These are phyloP conservation scores for Parafenestella ontariensis DNA, from an alignment of 2,329 filamentous ascomycete genomes.

Conservation along the genomic window DNA sequence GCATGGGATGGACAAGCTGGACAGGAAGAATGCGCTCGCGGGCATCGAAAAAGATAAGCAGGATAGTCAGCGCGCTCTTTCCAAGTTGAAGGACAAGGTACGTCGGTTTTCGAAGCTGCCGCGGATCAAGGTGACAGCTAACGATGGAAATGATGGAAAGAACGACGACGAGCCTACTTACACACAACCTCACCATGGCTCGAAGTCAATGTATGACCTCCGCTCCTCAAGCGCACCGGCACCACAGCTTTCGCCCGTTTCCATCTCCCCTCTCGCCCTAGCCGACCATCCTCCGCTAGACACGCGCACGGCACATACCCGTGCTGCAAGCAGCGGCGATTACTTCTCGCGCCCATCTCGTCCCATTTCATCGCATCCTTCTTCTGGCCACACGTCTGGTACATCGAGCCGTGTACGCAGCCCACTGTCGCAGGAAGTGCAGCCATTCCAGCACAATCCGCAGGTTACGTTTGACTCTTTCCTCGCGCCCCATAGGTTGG, in stretches of 20 bases:
- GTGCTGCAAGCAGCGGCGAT: slow-evolving; percentile 14
- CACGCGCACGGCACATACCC: neutral
- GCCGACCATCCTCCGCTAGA: neutral
- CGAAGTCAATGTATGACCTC: slow-evolving; percentile 10
- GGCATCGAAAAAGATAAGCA: slow-evolving; percentile 18
- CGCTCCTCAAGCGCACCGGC: slow-evolving; percentile 7
- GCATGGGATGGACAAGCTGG: slow-evolving; percentile 7
- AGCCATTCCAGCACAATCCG: slow-evolving; percentile 11
- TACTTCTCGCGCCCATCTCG: slow-evolving; percentile 8
- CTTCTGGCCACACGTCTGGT: neutral
- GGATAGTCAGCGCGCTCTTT: slow-evolving; percentile 5
- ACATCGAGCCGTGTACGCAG: slow-evolving; percentile 17
- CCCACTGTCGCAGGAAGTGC: slow-evolving; percentile 10
- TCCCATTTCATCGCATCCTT: neutral
- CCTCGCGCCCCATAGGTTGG: slow-evolving; percentile 31
- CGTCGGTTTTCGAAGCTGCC: slow-evolving; percentile 11
- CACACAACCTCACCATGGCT: slow-evolving; percentile 4
- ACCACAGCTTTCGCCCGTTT: neutral
- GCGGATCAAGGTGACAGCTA: slow-evolving; percentile 6
- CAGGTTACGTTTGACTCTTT: slow-evolving; percentile 36
- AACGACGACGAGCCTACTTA: slow-evolving; percentile 10
- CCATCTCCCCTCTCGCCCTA: neutral
- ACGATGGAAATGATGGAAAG: slow-evolving; percentile 2
- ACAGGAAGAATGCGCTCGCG: slow-evolving; percentile 6
- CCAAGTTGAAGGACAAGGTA: slow-evolving; percentile 12